Percentiles rank a stretch among this genome's conserved stretches.
phyloP scores from a whole-genome alignment of 306 rosid genomes.

The Acacia confusa region DNA sequence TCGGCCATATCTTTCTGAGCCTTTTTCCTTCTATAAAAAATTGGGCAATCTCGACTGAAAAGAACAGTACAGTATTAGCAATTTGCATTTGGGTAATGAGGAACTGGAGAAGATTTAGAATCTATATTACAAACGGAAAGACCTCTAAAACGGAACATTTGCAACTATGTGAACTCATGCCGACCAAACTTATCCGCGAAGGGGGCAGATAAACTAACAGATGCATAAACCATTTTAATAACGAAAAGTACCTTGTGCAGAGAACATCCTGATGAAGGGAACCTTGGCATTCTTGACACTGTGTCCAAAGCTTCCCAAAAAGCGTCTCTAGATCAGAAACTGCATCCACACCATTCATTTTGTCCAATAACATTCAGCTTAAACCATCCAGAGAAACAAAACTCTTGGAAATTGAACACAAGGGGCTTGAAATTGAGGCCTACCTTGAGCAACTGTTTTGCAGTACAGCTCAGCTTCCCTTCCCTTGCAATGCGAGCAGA shows the following conservation, averaged over 20 bases:
- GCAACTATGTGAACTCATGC: conserved; percentile 1
- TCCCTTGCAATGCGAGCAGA: conserved; percentile 89
- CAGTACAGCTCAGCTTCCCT: conserved; percentile 91
- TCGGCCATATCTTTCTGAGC: conserved; percentile 99
- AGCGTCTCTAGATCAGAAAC: conserved; percentile 90
- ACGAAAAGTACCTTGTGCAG: conserved; percentile 79
- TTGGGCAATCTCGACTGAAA: conserved; percentile 95
- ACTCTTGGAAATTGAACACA: conserved; percentile 17
- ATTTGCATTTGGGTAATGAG: background rate
- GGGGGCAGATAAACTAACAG: conserved; percentile 7
- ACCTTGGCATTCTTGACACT: conserved; percentile 99
- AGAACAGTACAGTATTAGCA: conserved; percentile 29
- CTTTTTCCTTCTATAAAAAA: conserved; percentile 89
- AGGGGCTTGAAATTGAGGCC: conserved; percentile 20
- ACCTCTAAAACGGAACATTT: conserved; percentile 11
- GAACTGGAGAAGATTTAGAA: conserved; percentile 11
- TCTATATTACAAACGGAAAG: background rate
- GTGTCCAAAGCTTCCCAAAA: conserved; percentile 94
- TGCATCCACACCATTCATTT: conserved; percentile 45
- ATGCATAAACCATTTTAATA: conserved; percentile 12
- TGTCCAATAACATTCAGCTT: conserved; percentile 21
- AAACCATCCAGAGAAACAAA: conserved; percentile 27
- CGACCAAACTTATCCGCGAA: conserved; percentile 16
- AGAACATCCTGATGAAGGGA: conserved; percentile 99
- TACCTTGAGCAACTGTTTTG: conserved; percentile 80